These are phyloP conservation scores for Boletus rex-veris DNA, from an alignment of 768 basidiomycete species.

Conservation along the genomic window DNA sequence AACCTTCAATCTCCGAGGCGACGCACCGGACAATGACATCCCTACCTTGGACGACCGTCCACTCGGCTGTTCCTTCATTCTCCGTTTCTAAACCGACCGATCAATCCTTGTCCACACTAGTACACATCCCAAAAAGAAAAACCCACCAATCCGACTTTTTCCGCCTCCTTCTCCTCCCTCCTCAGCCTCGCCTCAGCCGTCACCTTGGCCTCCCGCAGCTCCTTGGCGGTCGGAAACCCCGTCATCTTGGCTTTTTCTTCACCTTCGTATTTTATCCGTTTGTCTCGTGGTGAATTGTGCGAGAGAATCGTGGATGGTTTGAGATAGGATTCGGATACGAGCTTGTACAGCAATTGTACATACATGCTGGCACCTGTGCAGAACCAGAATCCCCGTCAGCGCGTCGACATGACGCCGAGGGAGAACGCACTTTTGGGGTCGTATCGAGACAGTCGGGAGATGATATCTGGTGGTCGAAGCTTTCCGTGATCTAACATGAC, in stretches of 20 bases:
- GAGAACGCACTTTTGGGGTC: slow-evolving; percentile 55
- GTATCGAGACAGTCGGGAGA: slow-evolving; percentile 45
- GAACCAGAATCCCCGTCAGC: not conserved
- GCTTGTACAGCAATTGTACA: slow-evolving; percentile 59
- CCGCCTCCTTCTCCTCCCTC: slow-evolving; percentile 70
- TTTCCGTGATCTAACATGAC: slow-evolving; percentile 83
- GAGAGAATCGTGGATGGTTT: slow-evolving; percentile 76
- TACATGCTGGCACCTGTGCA: slow-evolving; percentile 41
- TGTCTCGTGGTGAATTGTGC: slow-evolving; percentile 77
- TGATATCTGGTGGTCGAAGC: slow-evolving; percentile 69
- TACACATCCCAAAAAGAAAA: not conserved
- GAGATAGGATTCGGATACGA: slow-evolving; percentile 71
- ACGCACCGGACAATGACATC: not conserved
- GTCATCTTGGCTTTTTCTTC: slow-evolving; percentile 72
- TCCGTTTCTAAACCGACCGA: slow-evolving; percentile 54
- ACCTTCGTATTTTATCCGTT: slow-evolving; percentile 72
- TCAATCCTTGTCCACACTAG: slow-evolving; percentile 8
- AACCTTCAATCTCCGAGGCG: slow-evolving; percentile 19
- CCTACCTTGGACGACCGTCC: slow-evolving; percentile 55
- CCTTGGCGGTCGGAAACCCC: slow-evolving; percentile 78
- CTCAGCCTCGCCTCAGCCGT: slow-evolving; percentile 59
- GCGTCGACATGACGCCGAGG: slow-evolving; percentile 6
- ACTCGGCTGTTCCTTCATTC: slow-evolving; percentile 43
- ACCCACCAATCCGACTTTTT: slow-evolving; percentile 69
- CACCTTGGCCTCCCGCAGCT: slow-evolving; percentile 70